Evolutionary conservation across 768 basidiomycete genomes (phyloP), one percentile per base, ranked within the genome.

Genomic region (Suillus cothurnatus): DNA sequence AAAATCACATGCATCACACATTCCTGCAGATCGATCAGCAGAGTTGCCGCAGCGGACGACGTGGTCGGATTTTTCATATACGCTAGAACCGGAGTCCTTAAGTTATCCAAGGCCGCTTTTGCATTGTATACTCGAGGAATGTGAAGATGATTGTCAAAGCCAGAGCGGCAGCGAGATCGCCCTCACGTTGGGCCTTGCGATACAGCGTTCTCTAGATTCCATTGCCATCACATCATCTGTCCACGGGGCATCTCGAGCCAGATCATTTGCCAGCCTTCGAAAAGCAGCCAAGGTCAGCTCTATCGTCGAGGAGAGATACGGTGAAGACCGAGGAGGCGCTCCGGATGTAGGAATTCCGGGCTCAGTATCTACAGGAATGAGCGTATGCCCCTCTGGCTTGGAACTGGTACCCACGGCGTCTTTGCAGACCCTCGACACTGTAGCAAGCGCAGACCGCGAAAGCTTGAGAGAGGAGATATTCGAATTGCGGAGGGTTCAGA

Each of bases 401-500:
- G 70, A 65, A 38, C 69, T 71, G 57, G 65, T 70, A 4, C 74
- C 75, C n/a, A 66, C 45, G 23, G 58, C 31, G 41, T 74, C 74
- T 28, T 66, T 77, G 34, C 66, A 71, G 56, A 58, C 57, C 28
- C 17, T 61, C 61, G 41, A 31, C 41, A 64, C 63, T 14, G 12
- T 6, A 23, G 34, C 47, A 38, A 75, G 75, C 61, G 56, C 67
- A 3, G 69, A 67, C 38, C 62, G 55, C 17, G 64, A 58, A 28
- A 70, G 75, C 28, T 58, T 68, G 26, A 53, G 69, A 23, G 77
- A 77, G n/a, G 77, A 74, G 61, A 73, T 72, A 2, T 84, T 81
- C 67, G 83, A 85, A 66, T 74, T 85, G 53, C 78, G 77, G 67
- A 78, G 82, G 15, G 84, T 77, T 3, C 84, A 81, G 57, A 80